Base-by-base conservation (phyloP, 805 yeast genomes). In the Myxozyma lipomycoides region DNA sequence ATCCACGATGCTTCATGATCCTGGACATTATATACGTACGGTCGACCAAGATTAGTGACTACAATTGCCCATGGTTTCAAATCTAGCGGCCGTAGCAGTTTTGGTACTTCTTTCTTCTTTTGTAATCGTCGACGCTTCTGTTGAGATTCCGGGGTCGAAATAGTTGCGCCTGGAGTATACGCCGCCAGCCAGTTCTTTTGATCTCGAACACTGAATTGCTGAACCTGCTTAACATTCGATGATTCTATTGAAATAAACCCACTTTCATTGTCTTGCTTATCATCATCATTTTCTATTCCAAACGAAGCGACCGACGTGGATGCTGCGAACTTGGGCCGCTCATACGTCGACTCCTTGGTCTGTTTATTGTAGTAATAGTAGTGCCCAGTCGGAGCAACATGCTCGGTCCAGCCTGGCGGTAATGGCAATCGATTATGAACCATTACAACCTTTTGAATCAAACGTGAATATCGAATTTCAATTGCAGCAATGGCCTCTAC, bases 41-140 rank as follows among this genome's bases (percentile, higher is more conserved):
- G 71, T 2, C 68, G 48, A 0, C 81, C 82, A 6, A 66, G 62
- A 21, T 64, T 63, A 15, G 73, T 66, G 21, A 78, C 64, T 1
- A 76, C 67, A n/a, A 77, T 49, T 2, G 49, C 34, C 81, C 81
- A 78, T 3, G 64, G 66, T 19, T 68, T 62, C 1, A 49, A 22
- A 26, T 28, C 18, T 10, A 56, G 49, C 25, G 41, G 47, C 19
- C 46, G 49, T 19, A 23, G 17, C 40, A 55, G 45, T 3, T 36
- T 40, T 34, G 56, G 58, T 15, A 35, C 23, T 26, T 48, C 55
- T 37, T 48, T 41, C 34, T 51, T 51, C 12, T 51, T 24, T 15
- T 35, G 39, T 38, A 36, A 40, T 15, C 42, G 56, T 3, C 22
- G 42, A 4, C 39, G 19, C 18, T 21, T 40, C 26, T 36, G 46